phyloP scores from a whole-genome alignment of 768 basidiomycete genomes.

The Serpula lacrymans region DNA sequence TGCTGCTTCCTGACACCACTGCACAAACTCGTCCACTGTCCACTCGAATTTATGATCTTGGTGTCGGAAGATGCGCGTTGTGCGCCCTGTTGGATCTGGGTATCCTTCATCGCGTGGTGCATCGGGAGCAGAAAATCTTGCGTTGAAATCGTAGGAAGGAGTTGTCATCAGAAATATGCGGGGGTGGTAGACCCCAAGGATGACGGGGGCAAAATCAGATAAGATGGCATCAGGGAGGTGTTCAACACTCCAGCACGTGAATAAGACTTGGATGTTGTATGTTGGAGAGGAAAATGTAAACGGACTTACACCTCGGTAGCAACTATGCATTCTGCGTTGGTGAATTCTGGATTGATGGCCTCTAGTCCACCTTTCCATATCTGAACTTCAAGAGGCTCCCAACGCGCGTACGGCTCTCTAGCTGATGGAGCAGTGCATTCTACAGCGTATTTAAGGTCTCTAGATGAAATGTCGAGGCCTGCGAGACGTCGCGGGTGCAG shows the following conservation, averaged over 20 bases:
- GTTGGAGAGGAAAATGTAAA: slow-evolving; percentile 8
- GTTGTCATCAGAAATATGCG: slow-evolving; percentile 75
- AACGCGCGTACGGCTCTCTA: slow-evolving; percentile 43
- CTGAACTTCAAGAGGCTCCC: slow-evolving; percentile 64
- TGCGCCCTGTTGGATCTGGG: slow-evolving; percentile 74
- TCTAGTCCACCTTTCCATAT: slow-evolving; percentile 79
- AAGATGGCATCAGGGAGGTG: slow-evolving; percentile 64
- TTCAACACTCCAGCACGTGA: slow-evolving; percentile 57
- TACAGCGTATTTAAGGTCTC: slow-evolving; percentile 54
- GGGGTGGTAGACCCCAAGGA: slow-evolving; percentile 80
- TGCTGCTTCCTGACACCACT: slow-evolving; percentile 57
- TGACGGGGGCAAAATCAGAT: slow-evolving; percentile 58
- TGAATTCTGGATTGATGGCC: slow-evolving; percentile 60
- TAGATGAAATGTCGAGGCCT: slow-evolving; percentile 63
- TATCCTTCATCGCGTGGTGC: slow-evolving; percentile 45
- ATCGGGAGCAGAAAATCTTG: slow-evolving; percentile 61
- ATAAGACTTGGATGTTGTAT: slow-evolving; percentile 6
- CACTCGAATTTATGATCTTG: slow-evolving; percentile 88
- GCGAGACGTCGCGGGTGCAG: slow-evolving; percentile 54
- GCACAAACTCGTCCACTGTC: slow-evolving; percentile 69
- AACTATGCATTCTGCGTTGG: slow-evolving; percentile 67
- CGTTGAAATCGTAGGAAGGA: slow-evolving; percentile 82
- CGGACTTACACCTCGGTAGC: slow-evolving; percentile 76
- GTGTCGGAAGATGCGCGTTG: slow-evolving; percentile 74
- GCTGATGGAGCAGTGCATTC: slow-evolving; percentile 40